Evolutionary conservation across 768 basidiomycete genomes (phyloP).

Genomic region (Suillus lakei): DNA sequence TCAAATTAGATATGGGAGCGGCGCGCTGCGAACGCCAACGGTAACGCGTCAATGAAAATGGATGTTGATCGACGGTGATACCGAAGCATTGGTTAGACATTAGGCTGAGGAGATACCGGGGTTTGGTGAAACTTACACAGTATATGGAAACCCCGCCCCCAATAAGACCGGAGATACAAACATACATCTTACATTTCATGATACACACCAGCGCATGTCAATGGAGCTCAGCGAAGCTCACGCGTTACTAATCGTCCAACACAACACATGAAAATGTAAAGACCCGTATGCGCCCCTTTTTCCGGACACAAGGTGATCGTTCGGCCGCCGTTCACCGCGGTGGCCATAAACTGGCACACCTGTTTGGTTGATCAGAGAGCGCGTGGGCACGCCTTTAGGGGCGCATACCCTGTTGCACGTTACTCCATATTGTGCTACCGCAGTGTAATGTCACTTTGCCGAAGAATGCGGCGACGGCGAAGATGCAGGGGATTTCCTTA

Average conservation of each 20-base stretch:
- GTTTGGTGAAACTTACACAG: slow-evolving; percentile 14
- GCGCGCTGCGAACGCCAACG: slow-evolving; percentile 35
- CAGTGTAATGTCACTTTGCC: slow-evolving; percentile 7
- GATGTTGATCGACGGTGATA: slow-evolving; percentile 35
- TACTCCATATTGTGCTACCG: not conserved
- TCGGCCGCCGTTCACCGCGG: slow-evolving; percentile 1
- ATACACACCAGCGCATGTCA: slow-evolving; percentile 8
- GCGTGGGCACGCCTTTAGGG: slow-evolving; percentile 1
- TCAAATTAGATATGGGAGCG: slow-evolving; percentile 65
- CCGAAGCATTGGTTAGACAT: slow-evolving; percentile 6
- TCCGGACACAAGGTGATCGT: not conserved
- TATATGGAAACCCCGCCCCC: slow-evolving; percentile 1
- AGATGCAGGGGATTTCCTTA: slow-evolving; percentile 4
- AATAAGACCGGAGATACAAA: slow-evolving; percentile 8
- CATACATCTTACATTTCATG: slow-evolving; percentile 7
- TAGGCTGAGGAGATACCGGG: slow-evolving; percentile 33
- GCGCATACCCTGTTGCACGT: slow-evolving; percentile 8
- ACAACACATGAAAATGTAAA: slow-evolving; percentile 4
- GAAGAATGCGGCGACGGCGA: slow-evolving; percentile 8
- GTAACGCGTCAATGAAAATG: slow-evolving; percentile 30
- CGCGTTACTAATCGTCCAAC: not conserved
- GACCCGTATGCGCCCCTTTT: not conserved
- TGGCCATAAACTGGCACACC: not conserved
- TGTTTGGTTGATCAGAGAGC: not conserved
- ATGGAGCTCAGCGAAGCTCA: slow-evolving; percentile 8